phyloP scores from a whole-genome alignment of 2,329 filamentous ascomycete genomes.

The Thielaviopsis cerberus region DNA sequence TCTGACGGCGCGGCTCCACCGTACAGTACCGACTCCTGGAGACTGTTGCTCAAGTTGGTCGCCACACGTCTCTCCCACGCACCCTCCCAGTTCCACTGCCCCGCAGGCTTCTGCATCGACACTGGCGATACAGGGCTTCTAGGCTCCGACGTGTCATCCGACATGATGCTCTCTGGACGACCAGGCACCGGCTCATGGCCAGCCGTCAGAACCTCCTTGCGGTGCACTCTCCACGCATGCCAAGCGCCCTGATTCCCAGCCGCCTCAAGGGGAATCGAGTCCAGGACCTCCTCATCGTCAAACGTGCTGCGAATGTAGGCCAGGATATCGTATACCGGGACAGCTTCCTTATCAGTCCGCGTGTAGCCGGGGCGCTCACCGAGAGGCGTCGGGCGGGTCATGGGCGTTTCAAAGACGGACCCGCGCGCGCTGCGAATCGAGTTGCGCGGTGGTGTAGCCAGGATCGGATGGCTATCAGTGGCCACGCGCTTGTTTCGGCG shows the following conservation, averaged over 20 bases:
- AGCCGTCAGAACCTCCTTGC: constrained; percentile 25
- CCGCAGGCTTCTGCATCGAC: constrained; percentile 34
- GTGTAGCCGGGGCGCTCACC: constrained; percentile 21
- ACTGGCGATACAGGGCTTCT: background rate
- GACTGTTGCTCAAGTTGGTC: constrained; percentile 56
- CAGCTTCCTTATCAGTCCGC: constrained; percentile 23
- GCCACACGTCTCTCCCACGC: constrained; percentile 85
- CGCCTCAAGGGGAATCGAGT: constrained; percentile 59
- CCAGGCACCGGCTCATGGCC: constrained; percentile 12
- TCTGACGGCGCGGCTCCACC: constrained; percentile 43
- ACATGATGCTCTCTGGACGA: constrained; percentile 4
- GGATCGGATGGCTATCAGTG: constrained; percentile 14
- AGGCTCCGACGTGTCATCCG: constrained; percentile 7
- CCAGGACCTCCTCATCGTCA: constrained; percentile 56
- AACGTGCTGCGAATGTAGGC: constrained; percentile 71
- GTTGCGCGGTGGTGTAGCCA: constrained; percentile 11
- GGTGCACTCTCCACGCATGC: constrained; percentile 75
- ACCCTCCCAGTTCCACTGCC: constrained; percentile 94
- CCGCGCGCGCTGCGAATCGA: constrained; percentile 4
- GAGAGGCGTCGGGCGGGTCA: constrained; percentile 5
- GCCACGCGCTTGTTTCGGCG: constrained; percentile 28
- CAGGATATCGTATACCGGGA: constrained; percentile 49
- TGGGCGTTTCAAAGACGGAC: constrained; percentile 10
- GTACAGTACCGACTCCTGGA: constrained; percentile 64
- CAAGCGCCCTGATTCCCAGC: constrained; percentile 83